Base-by-base conservation (phyloP, 2,329 filamentous ascomycete species). In the Apiospora sp. region DNA sequence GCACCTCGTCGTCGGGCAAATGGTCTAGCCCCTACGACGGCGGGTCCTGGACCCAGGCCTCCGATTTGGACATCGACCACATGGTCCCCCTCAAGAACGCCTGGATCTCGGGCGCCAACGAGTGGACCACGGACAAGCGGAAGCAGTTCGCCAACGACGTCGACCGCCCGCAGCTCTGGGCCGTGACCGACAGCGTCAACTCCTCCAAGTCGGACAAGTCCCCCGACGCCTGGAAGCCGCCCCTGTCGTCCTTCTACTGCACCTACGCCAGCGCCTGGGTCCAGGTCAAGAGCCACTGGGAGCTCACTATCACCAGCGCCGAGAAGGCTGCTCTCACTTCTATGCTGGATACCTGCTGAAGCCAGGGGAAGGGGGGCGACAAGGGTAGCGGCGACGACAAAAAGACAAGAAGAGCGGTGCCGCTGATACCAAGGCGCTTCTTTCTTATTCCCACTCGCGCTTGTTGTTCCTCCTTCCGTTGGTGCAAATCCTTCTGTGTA, bases 21-120 rank as follows among this genome's bases (percentile, higher is more conserved):
- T 96, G 94, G 94, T 82, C 81, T 54, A 92, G 89, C 48, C 92
- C 92, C 0, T 96, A 93, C 80, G 94, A 96, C 78, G 93, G 93
- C 22, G 91, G 84, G 0, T 90, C 86, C 1, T 94, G 92, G 92
- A 92, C 89, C 0, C 84, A 85, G 0, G 89, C 93, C 0, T 88
- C 86, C 24, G 92, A 95, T 76, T 81, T 96, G 0, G 93, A 96
- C 76, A 96, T 96, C 73, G 94, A 96, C 81, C 94, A 96, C 80
- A 87, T 96, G 83, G 93, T 97, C 3, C 93, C 94, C 0, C 81
- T 97, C 74, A 92, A 92, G 79, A 94, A 95, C 78, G 93, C 93
- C 6, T 96, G 93, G 93, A 90, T 92, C 74, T 93, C 91, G 64
- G 93, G 93, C 27, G 93, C 94, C 16, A 87, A 88, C 10, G 81